These are phyloP conservation scores for Psophocarpus tetragonolobus DNA, from an alignment of 306 rosid genomes.

Conservation along the genomic window DNA sequence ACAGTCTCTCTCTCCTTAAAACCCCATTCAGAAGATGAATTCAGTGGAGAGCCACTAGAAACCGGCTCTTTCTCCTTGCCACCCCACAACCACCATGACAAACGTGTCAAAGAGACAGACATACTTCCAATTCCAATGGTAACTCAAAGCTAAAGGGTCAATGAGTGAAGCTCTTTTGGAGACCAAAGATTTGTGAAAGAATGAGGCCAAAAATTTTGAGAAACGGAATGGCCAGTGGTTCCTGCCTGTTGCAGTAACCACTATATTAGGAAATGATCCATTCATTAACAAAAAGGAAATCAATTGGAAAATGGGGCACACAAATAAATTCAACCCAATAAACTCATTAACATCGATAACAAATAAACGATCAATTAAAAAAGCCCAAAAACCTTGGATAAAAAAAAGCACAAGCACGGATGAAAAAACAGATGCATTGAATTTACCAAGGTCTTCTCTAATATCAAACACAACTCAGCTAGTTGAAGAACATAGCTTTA, in stretches of 20 bases:
- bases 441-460: constrained; percentile 34
- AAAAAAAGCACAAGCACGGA: constrained; percentile 18
- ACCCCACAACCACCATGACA: constrained; percentile 76
- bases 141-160: constrained; percentile 23
- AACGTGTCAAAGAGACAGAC: constrained; percentile 75
- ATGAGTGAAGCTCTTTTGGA: constrained; percentile 23
- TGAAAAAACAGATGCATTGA: constrained; percentile 24
- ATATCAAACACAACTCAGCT: constrained; percentile 35
- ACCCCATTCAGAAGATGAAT: constrained; percentile 62
- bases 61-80: constrained; percentile 72
- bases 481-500: constrained; percentile 23
- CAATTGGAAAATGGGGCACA: constrained; percentile 24
- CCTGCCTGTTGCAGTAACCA: constrained; percentile 78
- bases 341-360: constrained; percentile 33
- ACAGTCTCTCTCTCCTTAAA: constrained; percentile 61
- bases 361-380: constrained; percentile 20
- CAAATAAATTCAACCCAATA: constrained; percentile 37
- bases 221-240: constrained; percentile 50
- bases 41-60: constrained; percentile 50
- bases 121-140: constrained; percentile 40
- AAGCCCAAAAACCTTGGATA: neutral
- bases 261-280: constrained; percentile 57
- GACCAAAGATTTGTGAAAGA: constrained; percentile 32
- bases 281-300: constrained; percentile 27
- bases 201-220: constrained; percentile 37